Evolutionary conservation across 257 asterid genomes (phyloP), one percentile per base, ranked within the genome.

Genomic region (Knoxia roxburghii): DNA sequence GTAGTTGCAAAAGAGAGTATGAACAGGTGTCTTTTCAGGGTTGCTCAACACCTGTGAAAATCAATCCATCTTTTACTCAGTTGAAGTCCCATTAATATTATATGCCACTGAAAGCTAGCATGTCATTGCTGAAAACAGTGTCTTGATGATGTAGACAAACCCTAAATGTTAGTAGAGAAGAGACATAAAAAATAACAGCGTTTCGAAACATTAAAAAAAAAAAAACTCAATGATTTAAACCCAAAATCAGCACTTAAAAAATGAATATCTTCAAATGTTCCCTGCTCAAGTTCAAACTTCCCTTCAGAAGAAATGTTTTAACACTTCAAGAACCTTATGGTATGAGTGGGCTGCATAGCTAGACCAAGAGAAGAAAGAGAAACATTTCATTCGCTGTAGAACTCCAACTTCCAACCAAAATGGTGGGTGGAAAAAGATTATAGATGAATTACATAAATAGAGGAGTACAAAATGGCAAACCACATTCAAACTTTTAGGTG

Each of bases 11-110:
- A 87, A 82, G 85, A 80, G 87, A 45, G 96, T 83, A 68, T 89
- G 96, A 9, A 89, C 61, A 40, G 96, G 96, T 56, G 96, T 89
- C 81, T 81, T 87, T 78, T 89, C 96, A 12, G 96, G 96, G 74
- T 89, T 89, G 85, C 96, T 89, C 71, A 89, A 80, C 68, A 89
- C 95, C 96, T 89, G 83, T 26, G 12, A 49, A 71, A 29, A 58
- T 32, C 51, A 57, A 72, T 40, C 53, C 39, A 61, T 53, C 49
- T 52, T 10, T 27, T 20, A 58, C 45, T 26, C 26, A 55, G 61
- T 18, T 6, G 33, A 58, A 27, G 45, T 2, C 29, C n/a, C n/a
- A n/a, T n/a, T n/a, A 29, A 48, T 4, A 33, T 6, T 26, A 43
- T 29, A 29, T n/a, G 27, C 12, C 57, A 30, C 29, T 27, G 27